Evolutionary conservation across 306 rosid species (phyloP).

Genomic region (Senna tora): DNA sequence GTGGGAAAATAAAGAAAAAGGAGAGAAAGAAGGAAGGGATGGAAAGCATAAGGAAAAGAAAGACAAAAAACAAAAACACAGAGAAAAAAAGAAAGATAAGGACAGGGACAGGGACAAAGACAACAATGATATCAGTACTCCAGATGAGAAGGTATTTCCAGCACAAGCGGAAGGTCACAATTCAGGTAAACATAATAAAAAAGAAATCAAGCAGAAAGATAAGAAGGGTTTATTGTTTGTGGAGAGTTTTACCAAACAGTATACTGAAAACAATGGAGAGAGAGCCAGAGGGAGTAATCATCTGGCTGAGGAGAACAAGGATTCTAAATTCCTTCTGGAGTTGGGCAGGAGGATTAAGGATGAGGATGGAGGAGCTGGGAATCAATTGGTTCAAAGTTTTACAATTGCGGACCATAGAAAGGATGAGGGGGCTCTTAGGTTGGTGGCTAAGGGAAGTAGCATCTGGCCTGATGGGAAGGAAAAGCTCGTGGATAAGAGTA

Average conservation of each 20-base stretch:
- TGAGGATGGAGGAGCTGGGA: constrained; percentile 52
- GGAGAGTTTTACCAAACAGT: constrained; percentile 55
- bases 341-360: constrained; percentile 67
- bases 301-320: constrained; percentile 58
- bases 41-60: constrained; percentile 74
- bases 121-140: constrained; percentile 47
- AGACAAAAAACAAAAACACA: constrained; percentile 73
- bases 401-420: constrained; percentile 48
- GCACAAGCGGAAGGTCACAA: constrained; percentile 48
- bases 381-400: constrained; percentile 54
- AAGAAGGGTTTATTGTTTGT: constrained; percentile 45
- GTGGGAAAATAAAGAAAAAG: constrained; percentile 71
- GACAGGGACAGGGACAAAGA: constrained; percentile 55
- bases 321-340: constrained; percentile 58
- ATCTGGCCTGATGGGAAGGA: constrained; percentile 50
- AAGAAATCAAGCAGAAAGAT: constrained; percentile 51
- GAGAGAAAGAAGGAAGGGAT: constrained; percentile 74
- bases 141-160: constrained; percentile 60
- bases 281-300: constrained; percentile 55
- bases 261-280: constrained; percentile 56
- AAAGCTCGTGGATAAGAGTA: constrained; percentile 53
- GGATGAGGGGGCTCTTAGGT: constrained; percentile 63
- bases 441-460: constrained; percentile 58
- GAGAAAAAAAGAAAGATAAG: constrained; percentile 71
- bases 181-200: constrained; percentile 51